These are phyloP conservation scores for Boletus eberwhitei DNA, from an alignment of 768 basidiomycete genomes.

Conservation along the genomic window DNA sequence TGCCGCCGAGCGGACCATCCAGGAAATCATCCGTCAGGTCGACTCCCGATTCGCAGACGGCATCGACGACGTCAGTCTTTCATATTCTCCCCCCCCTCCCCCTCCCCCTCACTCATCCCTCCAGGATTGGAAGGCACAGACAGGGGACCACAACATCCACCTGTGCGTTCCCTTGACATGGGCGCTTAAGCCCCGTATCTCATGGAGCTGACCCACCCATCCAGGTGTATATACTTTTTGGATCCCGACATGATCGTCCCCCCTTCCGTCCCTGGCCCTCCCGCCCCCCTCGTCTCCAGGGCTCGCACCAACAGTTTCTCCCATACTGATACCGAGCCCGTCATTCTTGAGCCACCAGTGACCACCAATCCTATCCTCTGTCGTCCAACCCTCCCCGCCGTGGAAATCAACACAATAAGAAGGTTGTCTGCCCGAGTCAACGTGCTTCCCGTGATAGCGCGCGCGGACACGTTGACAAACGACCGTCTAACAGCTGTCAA, in stretches of 20 bases:
- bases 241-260: conserved; percentile 81
- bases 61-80: conserved; percentile 67
- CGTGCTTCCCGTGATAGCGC: conserved; percentile 81
- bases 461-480: conserved; percentile 77
- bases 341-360: conserved; percentile 77
- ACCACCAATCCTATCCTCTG: conserved; percentile 67
- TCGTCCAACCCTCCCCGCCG: conserved; percentile 61
- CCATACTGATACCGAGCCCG: conserved; percentile 67
- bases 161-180: conserved; percentile 47
- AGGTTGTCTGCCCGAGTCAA: conserved; percentile 80
- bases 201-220: conserved; percentile 18
- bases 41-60: conserved; percentile 72
- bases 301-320: conserved; percentile 70
- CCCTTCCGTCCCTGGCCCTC: conserved; percentile 61
- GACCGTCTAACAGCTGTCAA: conserved; percentile 79
- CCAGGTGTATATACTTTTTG: conserved; percentile 83
- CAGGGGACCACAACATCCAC: conserved; percentile 77
- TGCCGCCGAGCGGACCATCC: conserved; percentile 57
- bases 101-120: conserved; percentile 18
- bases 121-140: conserved; percentile 70
- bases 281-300: conserved; percentile 64
- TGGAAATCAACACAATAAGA: conserved; percentile 76
- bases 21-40: conserved; percentile 68
- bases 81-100: conserved; percentile 15
- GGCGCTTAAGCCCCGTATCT: conserved; percentile 29